A percentile compares a stretch with the other conserved stretches of the same genome.
phyloP scores from a whole-genome alignment of 2,329 filamentous ascomycete species.

The Epichloe sp. region DNA sequence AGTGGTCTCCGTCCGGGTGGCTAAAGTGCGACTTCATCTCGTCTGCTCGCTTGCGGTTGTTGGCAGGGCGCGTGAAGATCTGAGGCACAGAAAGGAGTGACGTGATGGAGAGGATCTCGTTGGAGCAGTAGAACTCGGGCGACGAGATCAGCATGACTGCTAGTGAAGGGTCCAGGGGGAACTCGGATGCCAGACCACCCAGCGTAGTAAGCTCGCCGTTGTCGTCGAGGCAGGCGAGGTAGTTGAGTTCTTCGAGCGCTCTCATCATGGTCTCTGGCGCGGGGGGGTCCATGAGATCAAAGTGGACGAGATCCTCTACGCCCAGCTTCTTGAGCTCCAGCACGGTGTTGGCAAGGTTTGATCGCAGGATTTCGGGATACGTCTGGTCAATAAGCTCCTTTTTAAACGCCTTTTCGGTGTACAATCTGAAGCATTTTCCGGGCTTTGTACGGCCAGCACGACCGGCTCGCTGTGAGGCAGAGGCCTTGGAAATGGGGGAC shows the following conservation, averaged over 20 bases:
- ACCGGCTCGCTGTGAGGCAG: slow-evolving; percentile 92
- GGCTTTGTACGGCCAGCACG: slow-evolving; percentile 97
- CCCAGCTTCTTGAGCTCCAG: slow-evolving; percentile 95
- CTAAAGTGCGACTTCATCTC: slow-evolving; percentile 95
- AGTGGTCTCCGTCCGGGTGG: slow-evolving; percentile 85
- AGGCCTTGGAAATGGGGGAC: slow-evolving; percentile 94
- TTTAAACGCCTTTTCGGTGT: slow-evolving; percentile 93
- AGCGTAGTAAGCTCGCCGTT: slow-evolving; percentile 84
- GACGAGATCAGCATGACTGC: slow-evolving; percentile 97
- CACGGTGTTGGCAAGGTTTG: slow-evolving; percentile 89
- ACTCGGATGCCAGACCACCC: slow-evolving; percentile 81
- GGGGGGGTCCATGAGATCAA: slow-evolving; percentile 98
- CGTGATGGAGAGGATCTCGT: slow-evolving; percentile 92
- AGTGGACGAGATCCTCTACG: slow-evolving; percentile 90
- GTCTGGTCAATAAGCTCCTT: slow-evolving; percentile 96
- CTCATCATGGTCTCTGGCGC: slow-evolving; percentile 98
- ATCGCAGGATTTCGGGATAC: slow-evolving; percentile 88
- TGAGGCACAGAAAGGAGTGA: slow-evolving; percentile 89
- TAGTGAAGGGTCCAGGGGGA: slow-evolving; percentile 77
- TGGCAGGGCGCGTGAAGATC: slow-evolving; percentile 78
- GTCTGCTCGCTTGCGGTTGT: slow-evolving; percentile 78
- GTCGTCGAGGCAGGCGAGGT: slow-evolving; percentile 89
- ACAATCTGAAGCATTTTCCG: slow-evolving; percentile 94
- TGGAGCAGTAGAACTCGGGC: slow-evolving; percentile 96
- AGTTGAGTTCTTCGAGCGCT: slow-evolving; percentile 93